These are phyloP conservation scores for Zostera marina DNA, from an alignment of 116 monocot species.

Conservation along the genomic window DNA sequence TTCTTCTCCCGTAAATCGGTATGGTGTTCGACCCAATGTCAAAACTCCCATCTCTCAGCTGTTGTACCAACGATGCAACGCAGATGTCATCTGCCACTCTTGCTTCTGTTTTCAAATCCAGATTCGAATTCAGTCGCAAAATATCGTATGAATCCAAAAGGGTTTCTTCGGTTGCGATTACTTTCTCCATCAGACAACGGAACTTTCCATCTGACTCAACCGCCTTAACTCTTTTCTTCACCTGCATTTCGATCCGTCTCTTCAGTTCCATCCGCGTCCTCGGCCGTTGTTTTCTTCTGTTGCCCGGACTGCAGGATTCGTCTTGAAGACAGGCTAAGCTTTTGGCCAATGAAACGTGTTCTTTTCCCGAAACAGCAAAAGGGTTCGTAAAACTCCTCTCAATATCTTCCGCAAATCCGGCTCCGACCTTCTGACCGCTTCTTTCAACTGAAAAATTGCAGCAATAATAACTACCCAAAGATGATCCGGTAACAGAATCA, in stretches of 20 bases:
- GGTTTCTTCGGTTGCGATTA: slow-evolving; percentile 36
- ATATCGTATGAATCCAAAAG: slow-evolving; percentile 74
- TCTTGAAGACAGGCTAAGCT: slow-evolving; percentile 70
- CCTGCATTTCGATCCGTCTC: slow-evolving; percentile 45
- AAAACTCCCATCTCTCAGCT: slow-evolving; percentile 42
- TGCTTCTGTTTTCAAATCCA: slow-evolving; percentile 22
- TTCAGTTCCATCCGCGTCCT: slow-evolving; percentile 42
- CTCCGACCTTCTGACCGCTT: background rate
- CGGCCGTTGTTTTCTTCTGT: slow-evolving; percentile 14
- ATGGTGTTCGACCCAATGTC: slow-evolving; percentile 28
- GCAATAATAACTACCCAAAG: background rate
- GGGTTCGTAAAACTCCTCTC: background rate
- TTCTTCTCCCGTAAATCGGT: slow-evolving; percentile 21
- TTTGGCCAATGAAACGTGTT: slow-evolving; percentile 53
- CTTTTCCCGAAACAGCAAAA: background rate
- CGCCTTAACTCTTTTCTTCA: slow-evolving; percentile 74
- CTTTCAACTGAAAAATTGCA: background rate
- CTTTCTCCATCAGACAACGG: slow-evolving; percentile 39
- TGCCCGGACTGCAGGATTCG: slow-evolving; percentile 14
- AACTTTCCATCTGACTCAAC: slow-evolving; percentile 57
- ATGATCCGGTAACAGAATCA: background rate
- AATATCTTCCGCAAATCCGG: background rate
- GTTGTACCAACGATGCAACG: slow-evolving; percentile 42
- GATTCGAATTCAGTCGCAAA: slow-evolving; percentile 50
- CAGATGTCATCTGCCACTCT: slow-evolving; percentile 26